Conservation (phyloP, 2,329 filamentous ascomycete species). For the Camillea tinctor region DNA sequence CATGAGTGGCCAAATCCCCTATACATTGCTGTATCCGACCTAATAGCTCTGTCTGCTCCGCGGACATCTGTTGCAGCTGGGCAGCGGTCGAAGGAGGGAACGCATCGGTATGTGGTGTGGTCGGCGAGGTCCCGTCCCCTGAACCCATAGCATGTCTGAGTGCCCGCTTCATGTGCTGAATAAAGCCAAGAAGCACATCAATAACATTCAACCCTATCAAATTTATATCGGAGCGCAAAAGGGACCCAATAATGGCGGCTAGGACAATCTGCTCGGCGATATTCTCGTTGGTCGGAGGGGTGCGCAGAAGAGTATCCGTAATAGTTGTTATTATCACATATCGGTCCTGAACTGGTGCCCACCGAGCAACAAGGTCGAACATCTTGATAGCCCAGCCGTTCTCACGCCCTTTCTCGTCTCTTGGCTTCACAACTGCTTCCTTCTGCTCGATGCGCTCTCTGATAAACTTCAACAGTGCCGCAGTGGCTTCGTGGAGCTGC, state of each 20-base stretch:
- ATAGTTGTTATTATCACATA: constrained; percentile 84
- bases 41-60: constrained; percentile 65
- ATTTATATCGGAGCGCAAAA: constrained; percentile 86
- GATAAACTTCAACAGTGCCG: constrained; percentile 73
- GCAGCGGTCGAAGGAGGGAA: constrained; percentile 26
- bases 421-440: constrained; percentile 51
- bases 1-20: constrained; percentile 86
- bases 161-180: constrained; percentile 78
- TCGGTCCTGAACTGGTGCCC: constrained; percentile 91
- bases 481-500: constrained; percentile 77
- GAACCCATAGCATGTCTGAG: constrained; percentile 59
- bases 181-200: constrained; percentile 83
- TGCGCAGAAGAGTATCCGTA: constrained; percentile 71
- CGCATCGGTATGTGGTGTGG: constrained; percentile 28
- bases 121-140: constrained; percentile 16
- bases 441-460: constrained; percentile 54
- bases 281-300: constrained; percentile 67
- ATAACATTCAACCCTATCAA: constrained; percentile 95
- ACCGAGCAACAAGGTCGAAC: constrained; percentile 75
- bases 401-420: constrained; percentile 44
- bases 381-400: constrained; percentile 79
- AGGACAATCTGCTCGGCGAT: constrained; percentile 73
- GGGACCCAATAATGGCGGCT: constrained; percentile 74
- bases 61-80: constrained; percentile 40
- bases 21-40: constrained; percentile 76